A percentile compares a stretch with the other conserved stretches of the same genome.
Conservation (phyloP, 495 filamentous ascomycete genomes). For the Schizothecium vesticola region DNA sequence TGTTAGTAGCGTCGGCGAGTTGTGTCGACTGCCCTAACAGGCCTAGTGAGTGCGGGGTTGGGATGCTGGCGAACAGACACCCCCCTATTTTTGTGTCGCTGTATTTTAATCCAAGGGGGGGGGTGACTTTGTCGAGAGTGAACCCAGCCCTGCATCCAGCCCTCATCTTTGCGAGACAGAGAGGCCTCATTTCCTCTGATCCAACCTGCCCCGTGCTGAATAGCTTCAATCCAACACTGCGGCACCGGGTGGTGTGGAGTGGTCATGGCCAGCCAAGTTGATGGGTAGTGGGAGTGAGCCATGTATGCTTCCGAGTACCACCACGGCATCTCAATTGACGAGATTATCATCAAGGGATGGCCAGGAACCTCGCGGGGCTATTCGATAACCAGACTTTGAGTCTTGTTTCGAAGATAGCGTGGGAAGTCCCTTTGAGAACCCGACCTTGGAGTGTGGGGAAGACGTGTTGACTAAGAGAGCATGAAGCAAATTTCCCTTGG, state of each 20-base stretch:
- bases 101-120: neutral
- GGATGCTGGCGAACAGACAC: conserved; percentile 4
- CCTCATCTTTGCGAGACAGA: no score
- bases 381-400: neutral
- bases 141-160: neutral
- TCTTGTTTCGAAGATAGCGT: neutral
- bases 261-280: neutral
- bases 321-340: neutral
- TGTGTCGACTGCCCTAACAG: conserved; percentile 13
- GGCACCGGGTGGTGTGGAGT: neutral
- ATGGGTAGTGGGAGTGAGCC: neutral
- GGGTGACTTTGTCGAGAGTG: neutral
- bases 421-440: neutral
- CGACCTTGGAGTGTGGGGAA: neutral
- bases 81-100: neutral
- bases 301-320: neutral
- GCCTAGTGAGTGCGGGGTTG: conserved; percentile 3
- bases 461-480: neutral
- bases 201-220: neutral
- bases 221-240: neutral
- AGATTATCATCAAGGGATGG: neutral
- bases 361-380: neutral
- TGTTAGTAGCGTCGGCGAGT: conserved; percentile 8
- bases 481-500: neutral
- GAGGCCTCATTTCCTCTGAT: neutral